Conservation (phyloP, 169 alveolate species). For the Pseudocohnilembus persalinus region DNA sequence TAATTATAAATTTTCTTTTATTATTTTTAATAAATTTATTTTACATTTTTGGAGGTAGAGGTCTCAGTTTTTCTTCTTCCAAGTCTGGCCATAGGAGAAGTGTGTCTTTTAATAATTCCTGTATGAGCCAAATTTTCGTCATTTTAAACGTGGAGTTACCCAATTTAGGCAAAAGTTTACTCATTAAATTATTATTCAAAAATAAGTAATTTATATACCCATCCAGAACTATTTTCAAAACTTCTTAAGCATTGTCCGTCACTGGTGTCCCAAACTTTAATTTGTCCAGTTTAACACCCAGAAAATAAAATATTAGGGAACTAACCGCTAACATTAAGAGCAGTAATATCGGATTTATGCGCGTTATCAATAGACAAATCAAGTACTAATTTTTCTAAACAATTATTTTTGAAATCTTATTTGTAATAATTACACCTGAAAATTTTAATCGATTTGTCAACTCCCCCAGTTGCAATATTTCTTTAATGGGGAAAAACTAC, state of each 20-base stretch:
- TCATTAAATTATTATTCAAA: slow-evolving; percentile 2
- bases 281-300: slow-evolving; percentile 1
- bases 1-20: neutral
- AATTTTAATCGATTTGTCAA: slow-evolving; percentile 12
- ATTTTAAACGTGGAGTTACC: neutral
- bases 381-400: slow-evolving; percentile 7
- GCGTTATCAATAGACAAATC: slow-evolving; percentile 6
- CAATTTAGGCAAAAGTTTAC: neutral
- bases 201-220: slow-evolving; percentile 8
- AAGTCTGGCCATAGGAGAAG: neutral
- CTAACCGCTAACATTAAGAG: neutral
- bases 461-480: slow-evolving; percentile 10
- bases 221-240: slow-evolving; percentile 6
- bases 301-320: slow-evolving; percentile 2
- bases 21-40: neutral
- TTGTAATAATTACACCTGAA: slow-evolving; percentile 9
- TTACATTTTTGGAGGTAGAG: neutral
- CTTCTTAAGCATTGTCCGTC: neutral
- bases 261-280: slow-evolving; percentile 8
- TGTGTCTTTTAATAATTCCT: neutral
- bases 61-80: neutral
- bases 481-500: slow-evolving; percentile 3
- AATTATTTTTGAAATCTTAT: slow-evolving; percentile 7
- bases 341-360: slow-evolving; percentile 13
- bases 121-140: slow-evolving; percentile 2